phyloP scores from a whole-genome alignment of 2,329 filamentous ascomycete species.

The Balansia obtecta region DNA sequence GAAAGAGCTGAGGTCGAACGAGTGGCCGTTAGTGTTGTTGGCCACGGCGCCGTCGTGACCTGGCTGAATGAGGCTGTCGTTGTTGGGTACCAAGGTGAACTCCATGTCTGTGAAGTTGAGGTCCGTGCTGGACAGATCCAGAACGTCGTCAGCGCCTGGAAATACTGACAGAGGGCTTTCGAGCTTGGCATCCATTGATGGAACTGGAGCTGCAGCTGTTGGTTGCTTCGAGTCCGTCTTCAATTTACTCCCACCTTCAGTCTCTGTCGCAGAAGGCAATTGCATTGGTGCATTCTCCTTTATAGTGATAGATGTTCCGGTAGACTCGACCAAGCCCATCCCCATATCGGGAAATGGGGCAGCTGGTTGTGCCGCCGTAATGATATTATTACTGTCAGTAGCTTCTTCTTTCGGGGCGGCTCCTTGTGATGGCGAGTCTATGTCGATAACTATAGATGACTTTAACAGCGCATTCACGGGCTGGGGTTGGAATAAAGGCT shows the following conservation, averaged over 20 bases:
- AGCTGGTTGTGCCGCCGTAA: conserved; percentile 20
- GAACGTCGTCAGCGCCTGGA: conserved; percentile 7
- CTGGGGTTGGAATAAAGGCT: conserved; percentile 9
- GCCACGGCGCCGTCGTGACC: neutral
- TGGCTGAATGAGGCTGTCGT: conserved; percentile 15
- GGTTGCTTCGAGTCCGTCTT: conserved; percentile 15
- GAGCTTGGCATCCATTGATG: conserved; percentile 15
- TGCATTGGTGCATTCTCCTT: conserved; percentile 10
- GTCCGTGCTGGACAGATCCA: conserved; percentile 20
- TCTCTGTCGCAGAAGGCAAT: neutral
- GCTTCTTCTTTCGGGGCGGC: conserved; percentile 17
- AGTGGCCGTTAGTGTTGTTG: conserved; percentile 20
- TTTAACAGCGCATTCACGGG: conserved; percentile 24
- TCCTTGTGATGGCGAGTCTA: conserved; percentile 21
- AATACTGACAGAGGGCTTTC: conserved; percentile 13
- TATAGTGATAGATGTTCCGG: conserved; percentile 9
- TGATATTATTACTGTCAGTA: conserved; percentile 22
- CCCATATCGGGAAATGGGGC: conserved; percentile 47
- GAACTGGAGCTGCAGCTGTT: conserved; percentile 16
- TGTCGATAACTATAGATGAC: conserved; percentile 23
- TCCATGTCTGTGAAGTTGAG: conserved; percentile 45
- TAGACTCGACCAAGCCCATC: conserved; percentile 19
- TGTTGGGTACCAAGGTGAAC: conserved; percentile 37
- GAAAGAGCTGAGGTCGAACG: conserved; percentile 35
- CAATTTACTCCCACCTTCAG: conserved; percentile 2